A percentile compares a stretch with the other conserved stretches of the same genome.
These are phyloP conservation scores for Tetrahymena elliotti DNA, from an alignment of 73 alveolate genomes.

Conservation along the genomic window DNA sequence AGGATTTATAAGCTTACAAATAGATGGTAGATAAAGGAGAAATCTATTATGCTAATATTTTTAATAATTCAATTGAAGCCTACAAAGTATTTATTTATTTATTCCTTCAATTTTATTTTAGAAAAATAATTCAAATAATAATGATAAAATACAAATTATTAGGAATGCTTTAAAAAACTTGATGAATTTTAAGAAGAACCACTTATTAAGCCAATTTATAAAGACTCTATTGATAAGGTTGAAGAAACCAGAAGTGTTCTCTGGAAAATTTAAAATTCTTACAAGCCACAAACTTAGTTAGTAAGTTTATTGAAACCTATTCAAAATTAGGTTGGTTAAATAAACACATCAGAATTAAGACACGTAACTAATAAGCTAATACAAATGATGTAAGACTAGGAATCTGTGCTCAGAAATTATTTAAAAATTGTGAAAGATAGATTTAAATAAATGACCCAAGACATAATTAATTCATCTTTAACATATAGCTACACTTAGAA, in stretches of 20 bases:
- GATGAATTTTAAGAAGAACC: slow-evolving; percentile 20
- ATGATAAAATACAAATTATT: not conserved
- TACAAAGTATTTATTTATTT: not conserved
- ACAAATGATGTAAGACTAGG: slow-evolving; percentile 32
- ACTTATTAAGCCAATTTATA: slow-evolving; percentile 27
- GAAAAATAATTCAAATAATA: not conserved
- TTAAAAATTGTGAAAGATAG: not conserved
- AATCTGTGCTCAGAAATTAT: slow-evolving; percentile 23
- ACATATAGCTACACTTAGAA: not conserved
- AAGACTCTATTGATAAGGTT: slow-evolving; percentile 30
- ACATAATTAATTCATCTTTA: not conserved
- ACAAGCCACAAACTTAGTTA: not conserved
- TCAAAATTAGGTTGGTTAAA: not conserved
- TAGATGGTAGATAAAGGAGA: not conserved
- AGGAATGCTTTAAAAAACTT: slow-evolving; percentile 10
- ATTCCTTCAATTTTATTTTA: not conserved
- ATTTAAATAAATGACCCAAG: not conserved
- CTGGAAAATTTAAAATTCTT: slow-evolving; percentile 16
- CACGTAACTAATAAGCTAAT: slow-evolving; percentile 18
- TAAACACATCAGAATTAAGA: slow-evolving; percentile 20
- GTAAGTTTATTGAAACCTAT: not conserved
- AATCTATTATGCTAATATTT: not conserved
- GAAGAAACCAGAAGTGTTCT: slow-evolving; percentile 11
- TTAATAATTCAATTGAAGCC: not conserved
- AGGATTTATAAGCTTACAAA: slow-evolving; percentile 15